A percentile compares a stretch with the other conserved stretches of the same genome.
These are phyloP conservation scores for Pholiota molesta DNA, from an alignment of 768 basidiomycete species.

Conservation along the genomic window DNA sequence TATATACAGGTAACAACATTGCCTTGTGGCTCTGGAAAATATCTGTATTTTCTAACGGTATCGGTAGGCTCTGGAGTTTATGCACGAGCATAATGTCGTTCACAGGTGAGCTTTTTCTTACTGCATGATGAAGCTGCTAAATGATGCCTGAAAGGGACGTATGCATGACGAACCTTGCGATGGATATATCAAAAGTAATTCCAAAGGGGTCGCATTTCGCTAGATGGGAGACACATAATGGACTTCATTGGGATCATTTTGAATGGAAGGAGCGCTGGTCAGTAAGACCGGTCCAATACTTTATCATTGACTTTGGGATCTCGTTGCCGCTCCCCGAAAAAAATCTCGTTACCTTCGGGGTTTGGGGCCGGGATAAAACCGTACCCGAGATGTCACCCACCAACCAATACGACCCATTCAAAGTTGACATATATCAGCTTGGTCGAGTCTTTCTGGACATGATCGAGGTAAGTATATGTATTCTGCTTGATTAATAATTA, in stretches of 20 bases:
- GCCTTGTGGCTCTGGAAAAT: no score
- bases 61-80: neutral
- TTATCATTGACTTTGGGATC: neutral
- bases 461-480: neutral
- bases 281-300: neutral
- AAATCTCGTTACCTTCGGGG: neutral
- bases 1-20: constrained; percentile 24
- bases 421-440: neutral
- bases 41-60: no score
- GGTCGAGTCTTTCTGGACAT: neutral
- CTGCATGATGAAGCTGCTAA: neutral
- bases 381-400: neutral
- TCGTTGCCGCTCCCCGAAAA: neutral
- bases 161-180: constrained; percentile 22
- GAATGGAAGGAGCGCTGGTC: constrained; percentile 2
- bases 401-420: neutral
- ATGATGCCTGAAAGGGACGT: constrained; percentile 18
- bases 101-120: neutral
- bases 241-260: neutral
- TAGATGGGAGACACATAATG: neutral
- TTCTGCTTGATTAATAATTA: neutral
- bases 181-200: constrained; percentile 15
- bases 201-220: neutral
- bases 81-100: neutral
- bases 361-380: neutral